phyloP scores from a whole-genome alignment of 495 filamentous ascomycete genomes.

The Pseudevernia furfuracea region DNA sequence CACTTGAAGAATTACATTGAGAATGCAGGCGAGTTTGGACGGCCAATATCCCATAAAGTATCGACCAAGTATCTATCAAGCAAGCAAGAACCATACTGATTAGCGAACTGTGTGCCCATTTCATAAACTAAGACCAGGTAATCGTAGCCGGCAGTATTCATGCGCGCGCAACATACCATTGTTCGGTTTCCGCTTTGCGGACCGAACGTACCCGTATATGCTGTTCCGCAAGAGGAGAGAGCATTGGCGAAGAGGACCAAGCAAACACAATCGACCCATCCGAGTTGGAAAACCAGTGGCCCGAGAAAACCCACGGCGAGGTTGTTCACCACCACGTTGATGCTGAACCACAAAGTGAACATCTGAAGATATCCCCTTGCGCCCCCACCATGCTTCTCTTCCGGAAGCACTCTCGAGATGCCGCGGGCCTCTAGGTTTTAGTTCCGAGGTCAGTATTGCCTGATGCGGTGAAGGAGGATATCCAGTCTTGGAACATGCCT shows the following conservation, averaged over 20 bases:
- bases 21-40: constrained; percentile 54
- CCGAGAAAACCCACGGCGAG: constrained; percentile 63
- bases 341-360: constrained; percentile 24
- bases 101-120: background rate
- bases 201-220: constrained; percentile 64
- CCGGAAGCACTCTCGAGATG: constrained; percentile 18
- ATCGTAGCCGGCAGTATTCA: background rate
- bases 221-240: constrained; percentile 48
- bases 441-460: background rate
- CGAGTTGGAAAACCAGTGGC: constrained; percentile 52
- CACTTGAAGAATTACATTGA: constrained; percentile 62
- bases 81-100: background rate
- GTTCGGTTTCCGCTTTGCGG: constrained; percentile 62
- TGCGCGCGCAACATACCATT: constrained; percentile 40
- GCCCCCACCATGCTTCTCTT: constrained; percentile 13
- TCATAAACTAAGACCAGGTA: background rate
- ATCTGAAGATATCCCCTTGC: constrained; percentile 19
- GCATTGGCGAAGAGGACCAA: constrained; percentile 55
- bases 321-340: constrained; percentile 65
- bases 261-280: constrained; percentile 57
- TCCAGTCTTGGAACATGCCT: background rate
- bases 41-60: constrained; percentile 76
- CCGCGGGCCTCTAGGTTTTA: constrained; percentile 12
- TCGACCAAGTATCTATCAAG: constrained; percentile 52
- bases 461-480: background rate